phyloP scores from a whole-genome alignment of 2,329 filamentous ascomycete genomes.

The Verticillium longisporum region DNA sequence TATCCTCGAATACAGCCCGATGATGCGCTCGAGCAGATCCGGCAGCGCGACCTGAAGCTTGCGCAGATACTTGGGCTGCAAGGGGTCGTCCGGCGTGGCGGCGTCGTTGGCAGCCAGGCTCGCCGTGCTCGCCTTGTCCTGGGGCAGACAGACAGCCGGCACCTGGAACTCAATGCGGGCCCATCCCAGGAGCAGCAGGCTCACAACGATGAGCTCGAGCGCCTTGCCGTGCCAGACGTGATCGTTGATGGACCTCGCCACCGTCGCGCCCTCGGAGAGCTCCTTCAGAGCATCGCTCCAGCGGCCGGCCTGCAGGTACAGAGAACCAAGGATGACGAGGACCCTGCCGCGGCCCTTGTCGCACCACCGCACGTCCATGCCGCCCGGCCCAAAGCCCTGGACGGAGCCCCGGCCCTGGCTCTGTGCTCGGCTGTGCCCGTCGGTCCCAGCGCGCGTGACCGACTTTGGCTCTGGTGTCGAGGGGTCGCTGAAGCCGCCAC shows the following conservation, averaged over 20 bases:
- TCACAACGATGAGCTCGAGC: conserved; percentile 78
- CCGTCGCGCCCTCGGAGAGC: conserved; percentile 70
- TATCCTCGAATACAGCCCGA: conserved; percentile 66
- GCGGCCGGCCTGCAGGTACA: conserved; percentile 83
- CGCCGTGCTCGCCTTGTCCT: conserved; percentile 32
- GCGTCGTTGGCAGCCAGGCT: conserved; percentile 14
- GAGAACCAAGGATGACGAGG: conserved; percentile 71
- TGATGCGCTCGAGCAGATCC: conserved; percentile 67
- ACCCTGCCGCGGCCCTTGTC: conserved; percentile 76
- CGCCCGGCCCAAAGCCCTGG: conserved; percentile 65
- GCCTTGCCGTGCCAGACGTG: conserved; percentile 98
- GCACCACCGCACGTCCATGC: conserved; percentile 69
- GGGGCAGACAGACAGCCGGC: conserved; percentile 48
- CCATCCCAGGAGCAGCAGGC: conserved; percentile 79
- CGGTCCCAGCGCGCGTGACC: conserved; percentile 27
- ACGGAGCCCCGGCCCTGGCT: conserved; percentile 53
- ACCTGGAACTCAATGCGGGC: conserved; percentile 76
- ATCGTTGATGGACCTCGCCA: conserved; percentile 75
- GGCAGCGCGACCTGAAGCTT: conserved; percentile 56
- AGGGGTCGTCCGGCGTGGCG: conserved; percentile 26
- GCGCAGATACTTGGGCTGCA: conserved; percentile 46
- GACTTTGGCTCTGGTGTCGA: conserved; percentile 33
- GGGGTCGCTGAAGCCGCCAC: conserved; percentile 23
- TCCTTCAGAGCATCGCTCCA: conserved; percentile 86
- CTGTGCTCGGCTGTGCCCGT: conserved; percentile 40